phyloP scores from a whole-genome alignment of 176 grass and related monocot species.

The Ensete ventricosum region DNA sequence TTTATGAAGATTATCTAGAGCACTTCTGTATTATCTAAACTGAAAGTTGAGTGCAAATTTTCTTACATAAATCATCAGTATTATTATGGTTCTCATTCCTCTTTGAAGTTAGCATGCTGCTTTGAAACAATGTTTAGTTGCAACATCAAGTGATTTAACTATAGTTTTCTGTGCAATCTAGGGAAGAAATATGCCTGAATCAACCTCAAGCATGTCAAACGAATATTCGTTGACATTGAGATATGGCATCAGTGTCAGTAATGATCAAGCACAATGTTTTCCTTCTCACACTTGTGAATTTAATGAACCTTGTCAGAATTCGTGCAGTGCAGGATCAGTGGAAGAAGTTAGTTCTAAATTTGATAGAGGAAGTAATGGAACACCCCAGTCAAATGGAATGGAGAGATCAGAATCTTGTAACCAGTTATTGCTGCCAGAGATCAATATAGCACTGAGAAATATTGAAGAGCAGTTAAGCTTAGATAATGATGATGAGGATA shows the following conservation, averaged over 20 bases:
- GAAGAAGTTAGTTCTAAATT: slow-evolving; percentile 80
- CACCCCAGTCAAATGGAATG: slow-evolving; percentile 18
- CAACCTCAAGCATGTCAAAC: slow-evolving; percentile 14
- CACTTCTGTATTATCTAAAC: not conserved
- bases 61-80: not conserved
- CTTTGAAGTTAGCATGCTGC: not conserved
- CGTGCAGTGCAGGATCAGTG: slow-evolving; percentile 38
- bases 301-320: slow-evolving; percentile 29
- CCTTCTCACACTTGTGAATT: slow-evolving; percentile 34
- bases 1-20: not conserved
- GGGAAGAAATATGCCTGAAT: slow-evolving; percentile 26
- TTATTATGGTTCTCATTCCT: not conserved
- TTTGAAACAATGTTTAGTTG: not conserved
- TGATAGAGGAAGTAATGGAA: slow-evolving; percentile 18
- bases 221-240: slow-evolving; percentile 23
- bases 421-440: slow-evolving; percentile 16
- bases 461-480: slow-evolving; percentile 41
- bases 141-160: not conserved
- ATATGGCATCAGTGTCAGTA: slow-evolving; percentile 30
- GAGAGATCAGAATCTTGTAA: slow-evolving; percentile 38
- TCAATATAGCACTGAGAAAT: slow-evolving; percentile 19
- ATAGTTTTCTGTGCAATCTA: slow-evolving; percentile 15
- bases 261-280: slow-evolving; percentile 35
- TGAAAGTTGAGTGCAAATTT: not conserved
- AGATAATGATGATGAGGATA: slow-evolving; percentile 33